Conservation (phyloP, 306 rosid species). For the Cajanus cajan region DNA sequence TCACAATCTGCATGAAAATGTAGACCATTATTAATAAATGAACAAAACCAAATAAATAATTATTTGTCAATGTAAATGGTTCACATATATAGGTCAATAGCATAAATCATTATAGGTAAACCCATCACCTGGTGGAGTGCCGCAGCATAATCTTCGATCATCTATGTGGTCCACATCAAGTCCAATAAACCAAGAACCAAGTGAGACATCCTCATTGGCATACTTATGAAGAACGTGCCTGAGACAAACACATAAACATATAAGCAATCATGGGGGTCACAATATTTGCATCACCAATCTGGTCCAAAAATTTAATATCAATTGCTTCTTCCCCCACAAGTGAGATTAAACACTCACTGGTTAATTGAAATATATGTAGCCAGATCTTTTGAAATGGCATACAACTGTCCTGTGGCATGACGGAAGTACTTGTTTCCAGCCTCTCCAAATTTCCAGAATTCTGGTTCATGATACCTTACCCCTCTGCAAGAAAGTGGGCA, state of each 20-base stretch:
- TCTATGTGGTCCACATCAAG: slow-evolving; percentile 90
- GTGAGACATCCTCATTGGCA: slow-evolving; percentile 94
- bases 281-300: neutral
- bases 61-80: neutral
- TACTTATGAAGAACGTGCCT: slow-evolving; percentile 95
- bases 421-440: slow-evolving; percentile 97
- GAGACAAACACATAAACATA: slow-evolving; percentile 28
- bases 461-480: slow-evolving; percentile 98
- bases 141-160: slow-evolving; percentile 90
- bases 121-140: slow-evolving; percentile 89
- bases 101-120: neutral
- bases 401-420: slow-evolving; percentile 95
- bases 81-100: neutral
- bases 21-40: neutral
- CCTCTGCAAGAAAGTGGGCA: slow-evolving; percentile 55
- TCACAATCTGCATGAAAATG: slow-evolving; percentile 75
- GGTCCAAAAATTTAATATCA: slow-evolving; percentile 13
- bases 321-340: neutral
- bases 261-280: slow-evolving; percentile 8
- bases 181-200: slow-evolving; percentile 97
- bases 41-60: neutral
- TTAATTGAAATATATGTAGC: slow-evolving; percentile 82
- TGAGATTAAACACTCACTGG: slow-evolving; percentile 55
- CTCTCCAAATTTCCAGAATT: slow-evolving; percentile 95
- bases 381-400: slow-evolving; percentile 89